Evolutionary conservation across 192 early-diverging fungal species (phyloP), one percentile per base, ranked within the genome.

Genomic region (Coemansia sp.): DNA sequence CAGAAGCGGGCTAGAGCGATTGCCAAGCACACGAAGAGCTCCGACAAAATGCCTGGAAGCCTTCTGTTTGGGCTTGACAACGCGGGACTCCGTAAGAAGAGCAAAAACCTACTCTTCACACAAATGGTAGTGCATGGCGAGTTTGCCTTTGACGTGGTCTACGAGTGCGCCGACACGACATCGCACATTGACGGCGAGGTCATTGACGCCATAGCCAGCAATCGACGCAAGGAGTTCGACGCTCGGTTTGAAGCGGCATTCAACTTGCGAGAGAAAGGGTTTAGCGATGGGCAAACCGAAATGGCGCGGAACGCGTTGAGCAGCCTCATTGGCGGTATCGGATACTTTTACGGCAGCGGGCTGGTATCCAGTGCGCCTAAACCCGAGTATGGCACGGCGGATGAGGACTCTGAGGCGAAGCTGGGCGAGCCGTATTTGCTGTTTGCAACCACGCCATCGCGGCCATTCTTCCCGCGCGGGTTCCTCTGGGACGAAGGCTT

Each of bases 401-500:
- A 86, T 35, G 74, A 80, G 36, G 61, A 78, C 56, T 79, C 80
- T 35, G 86, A 85, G 35, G 88, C 93, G 0, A 54, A 88, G 62
- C 63, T 86, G 17, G 90, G 90, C 46, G 68, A 71, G 6, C 93
- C 96, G 0, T 81, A 84, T 15, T 76, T 85, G 15, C 75, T 98
- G 24, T 96, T 96, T 71, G 87, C 90, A 0, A 89, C 91, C 0
- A 91, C 93, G 1, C 94, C 96, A 1, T 92, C 90, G 8, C 87
- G 96, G 25, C 91, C 96, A 14, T 98, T 98, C 71, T 98, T 98
- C 71, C 94, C 96, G 45, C 86, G 96, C 32, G 96, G 96, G n/a
- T 98, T 96, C 60, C 86, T 95, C 40, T 98, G 96, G 90, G 96
- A 98, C 74, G 94, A 95, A 75, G 96, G 96, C 0, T 98, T 96